These are phyloP conservation scores for Starmerella lactis-condensi DNA, from an alignment of 805 yeast species.

Conservation along the genomic window DNA sequence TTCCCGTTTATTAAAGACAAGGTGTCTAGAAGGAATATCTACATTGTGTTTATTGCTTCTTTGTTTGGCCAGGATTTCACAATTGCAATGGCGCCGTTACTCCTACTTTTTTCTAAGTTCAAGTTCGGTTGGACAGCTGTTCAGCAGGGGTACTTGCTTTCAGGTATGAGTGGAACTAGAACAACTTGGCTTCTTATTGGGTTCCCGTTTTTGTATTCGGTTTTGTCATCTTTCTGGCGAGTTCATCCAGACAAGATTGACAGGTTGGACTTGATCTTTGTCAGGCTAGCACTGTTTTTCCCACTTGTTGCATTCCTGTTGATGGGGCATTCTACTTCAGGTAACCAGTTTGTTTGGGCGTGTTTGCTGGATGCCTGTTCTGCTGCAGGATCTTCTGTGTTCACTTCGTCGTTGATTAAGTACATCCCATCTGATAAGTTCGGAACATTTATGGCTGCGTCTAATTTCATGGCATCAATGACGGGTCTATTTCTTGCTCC, in stretches of 20 bases:
- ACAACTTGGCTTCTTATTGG: conserved; percentile 17
- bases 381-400: conserved; percentile 18
- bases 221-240: conserved; percentile 10
- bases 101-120: conserved; percentile 19
- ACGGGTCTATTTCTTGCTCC: conserved; percentile 13
- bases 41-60: conserved; percentile 12
- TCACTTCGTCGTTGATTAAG: conserved; percentile 19
- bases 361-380: conserved; percentile 19
- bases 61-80: conserved; percentile 13
- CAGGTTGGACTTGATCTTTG: conserved; percentile 13
- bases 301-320: conserved; percentile 15
- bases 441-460: conserved; percentile 20
- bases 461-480: conserved; percentile 10
- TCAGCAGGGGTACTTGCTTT: conserved; percentile 20
- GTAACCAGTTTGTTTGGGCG: conserved; percentile 14
- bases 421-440: conserved; percentile 17
- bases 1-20: conserved; percentile 12
- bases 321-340: conserved; percentile 15
- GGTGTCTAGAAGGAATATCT: conserved; percentile 13
- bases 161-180: conserved; percentile 17
- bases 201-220: conserved; percentile 16
- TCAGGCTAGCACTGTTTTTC: conserved; percentile 16
- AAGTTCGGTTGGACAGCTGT: conserved; percentile 21
- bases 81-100: conserved; percentile 10
- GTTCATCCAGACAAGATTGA: conserved; percentile 14